phyloP scores from a whole-genome alignment of 1,284 basidiomycete genomes.

The Ustilago crameri region DNA sequence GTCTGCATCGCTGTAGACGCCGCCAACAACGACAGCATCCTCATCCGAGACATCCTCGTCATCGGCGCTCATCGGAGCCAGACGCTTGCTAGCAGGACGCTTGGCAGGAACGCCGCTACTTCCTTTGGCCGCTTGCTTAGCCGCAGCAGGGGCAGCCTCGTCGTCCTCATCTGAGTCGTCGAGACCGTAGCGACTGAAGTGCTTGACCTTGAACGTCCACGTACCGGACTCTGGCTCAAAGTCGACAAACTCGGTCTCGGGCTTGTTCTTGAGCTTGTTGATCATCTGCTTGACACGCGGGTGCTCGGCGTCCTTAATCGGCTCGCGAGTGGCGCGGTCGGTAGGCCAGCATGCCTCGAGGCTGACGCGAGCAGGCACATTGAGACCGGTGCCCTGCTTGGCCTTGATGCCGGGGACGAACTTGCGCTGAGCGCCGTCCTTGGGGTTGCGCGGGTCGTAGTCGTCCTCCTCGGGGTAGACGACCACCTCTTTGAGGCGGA shows the following conservation, averaged over 20 bases:
- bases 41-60: slow-evolving; percentile 21
- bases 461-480: slow-evolving; percentile 84
- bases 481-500: slow-evolving; percentile 89
- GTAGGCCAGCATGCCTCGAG: slow-evolving; percentile 86
- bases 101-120: slow-evolving; percentile 19
- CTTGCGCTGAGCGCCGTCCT: slow-evolving; percentile 60
- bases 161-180: slow-evolving; percentile 64
- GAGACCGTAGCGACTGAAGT: slow-evolving; percentile 74
- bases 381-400: slow-evolving; percentile 83
- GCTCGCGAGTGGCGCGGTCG: slow-evolving; percentile 90
- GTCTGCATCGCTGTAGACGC: slow-evolving; percentile 18
- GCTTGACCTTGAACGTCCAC: slow-evolving; percentile 94
- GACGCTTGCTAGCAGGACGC: slow-evolving; percentile 38
- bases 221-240: slow-evolving; percentile 84
- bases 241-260: slow-evolving; percentile 84
- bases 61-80: slow-evolving; percentile 26
- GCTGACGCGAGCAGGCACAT: slow-evolving; percentile 83
- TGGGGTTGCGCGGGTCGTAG: slow-evolving; percentile 56
- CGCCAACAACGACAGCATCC: slow-evolving; percentile 14
- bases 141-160: slow-evolving; percentile 19
- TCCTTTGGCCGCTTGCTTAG: slow-evolving; percentile 19
- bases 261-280: slow-evolving; percentile 84
- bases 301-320: slow-evolving; percentile 84
- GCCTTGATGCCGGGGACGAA: slow-evolving; percentile 71
- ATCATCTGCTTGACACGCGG: slow-evolving; percentile 79